phyloP scores from a whole-genome alignment of 129 eudicot species.

The Chrysanthemum lavandulifolium region DNA sequence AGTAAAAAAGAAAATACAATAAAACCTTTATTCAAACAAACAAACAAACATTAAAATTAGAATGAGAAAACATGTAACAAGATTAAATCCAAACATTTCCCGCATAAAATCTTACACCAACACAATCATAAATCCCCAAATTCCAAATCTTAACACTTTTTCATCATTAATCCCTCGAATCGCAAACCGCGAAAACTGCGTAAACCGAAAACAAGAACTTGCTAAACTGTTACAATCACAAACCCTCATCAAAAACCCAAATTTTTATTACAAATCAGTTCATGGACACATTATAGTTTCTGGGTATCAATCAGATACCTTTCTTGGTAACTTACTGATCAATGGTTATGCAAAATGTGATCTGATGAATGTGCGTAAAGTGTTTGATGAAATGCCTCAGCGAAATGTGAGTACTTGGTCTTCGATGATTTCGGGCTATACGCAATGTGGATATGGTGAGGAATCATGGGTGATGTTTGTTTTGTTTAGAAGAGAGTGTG shows the following conservation, averaged over 20 bases:
- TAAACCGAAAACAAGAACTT: slow-evolving; percentile 19
- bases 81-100: slow-evolving; percentile 12
- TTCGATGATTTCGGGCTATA: slow-evolving; percentile 53
- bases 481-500: slow-evolving; percentile 34
- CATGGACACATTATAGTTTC: slow-evolving; percentile 47
- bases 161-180: slow-evolving; percentile 1
- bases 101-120: background rate
- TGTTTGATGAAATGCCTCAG: slow-evolving; percentile 69
- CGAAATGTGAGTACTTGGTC: slow-evolving; percentile 62
- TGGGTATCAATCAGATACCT: slow-evolving; percentile 45
- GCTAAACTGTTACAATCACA: slow-evolving; percentile 28
- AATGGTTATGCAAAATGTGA: slow-evolving; percentile 38
- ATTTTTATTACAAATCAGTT: slow-evolving; percentile 28
- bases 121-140: slow-evolving; percentile 13
- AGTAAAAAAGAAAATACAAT: too few species aligned
- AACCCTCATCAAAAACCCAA: slow-evolving; percentile 16
- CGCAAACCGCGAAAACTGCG: slow-evolving; percentile 12
- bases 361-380: slow-evolving; percentile 32
- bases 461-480: slow-evolving; percentile 50
- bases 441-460: slow-evolving; percentile 40
- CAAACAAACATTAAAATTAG: too few species aligned
- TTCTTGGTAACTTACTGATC: slow-evolving; percentile 54
- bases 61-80: slow-evolving; percentile 23
- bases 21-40: too few species aligned
- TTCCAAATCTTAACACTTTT: background rate